Evolutionary conservation across 1,284 basidiomycete genomes (phyloP).

Genomic region (Tetrapyrgos nigripes): DNA sequence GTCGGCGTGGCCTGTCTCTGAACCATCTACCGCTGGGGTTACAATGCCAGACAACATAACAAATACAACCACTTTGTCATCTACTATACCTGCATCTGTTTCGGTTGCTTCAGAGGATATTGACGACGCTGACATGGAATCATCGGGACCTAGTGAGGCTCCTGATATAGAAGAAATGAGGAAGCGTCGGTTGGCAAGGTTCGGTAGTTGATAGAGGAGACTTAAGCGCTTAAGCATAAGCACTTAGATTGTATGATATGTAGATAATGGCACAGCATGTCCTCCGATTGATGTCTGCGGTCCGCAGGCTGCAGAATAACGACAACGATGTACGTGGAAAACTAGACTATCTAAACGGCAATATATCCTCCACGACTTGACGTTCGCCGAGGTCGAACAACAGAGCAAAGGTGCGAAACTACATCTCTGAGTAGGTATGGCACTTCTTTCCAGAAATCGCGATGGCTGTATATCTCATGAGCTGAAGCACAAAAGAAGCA

Average conservation of each 20-base stretch:
- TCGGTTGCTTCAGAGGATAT: constrained; percentile 21
- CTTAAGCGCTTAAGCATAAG: too few species aligned
- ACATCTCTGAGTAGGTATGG: constrained; percentile 84
- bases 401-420: constrained; percentile 74
- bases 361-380: constrained; percentile 76
- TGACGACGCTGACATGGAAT: constrained; percentile 18
- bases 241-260: too few species aligned
- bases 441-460: constrained; percentile 88
- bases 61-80: not conserved
- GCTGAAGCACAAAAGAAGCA: not conserved
- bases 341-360: constrained; percentile 56
- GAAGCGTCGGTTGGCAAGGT: constrained; percentile 75
- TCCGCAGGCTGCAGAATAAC: not conserved
- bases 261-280: too few species aligned
- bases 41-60: not conserved
- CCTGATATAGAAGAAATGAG: constrained; percentile 79
- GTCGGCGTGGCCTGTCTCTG: constrained; percentile 45
- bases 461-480: constrained; percentile 57
- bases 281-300: not conserved
- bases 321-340: too few species aligned
- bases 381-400: constrained; percentile 66
- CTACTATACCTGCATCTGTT: not conserved
- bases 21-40: constrained; percentile 9
- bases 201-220: constrained; percentile 47
- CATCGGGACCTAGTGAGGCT: not conserved